A percentile compares a stretch with the other conserved stretches of the same genome.
These are phyloP conservation scores for Stenocarpella maydis DNA, from an alignment of 2,329 filamentous ascomycete species.

Conservation along the genomic window DNA sequence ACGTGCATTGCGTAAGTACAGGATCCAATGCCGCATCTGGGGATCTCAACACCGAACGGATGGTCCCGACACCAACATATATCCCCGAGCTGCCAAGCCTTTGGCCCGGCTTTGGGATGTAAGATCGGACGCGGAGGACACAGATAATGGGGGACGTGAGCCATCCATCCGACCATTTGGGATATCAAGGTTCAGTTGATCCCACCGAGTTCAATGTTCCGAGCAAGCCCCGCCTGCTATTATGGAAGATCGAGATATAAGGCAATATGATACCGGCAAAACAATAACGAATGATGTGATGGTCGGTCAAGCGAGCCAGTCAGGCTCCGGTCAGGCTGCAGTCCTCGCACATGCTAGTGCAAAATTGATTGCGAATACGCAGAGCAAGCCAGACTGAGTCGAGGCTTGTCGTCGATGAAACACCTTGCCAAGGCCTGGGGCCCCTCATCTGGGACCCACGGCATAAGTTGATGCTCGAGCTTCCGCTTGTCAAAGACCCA, in stretches of 20 bases:
- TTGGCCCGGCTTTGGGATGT: too few relatives aligned
- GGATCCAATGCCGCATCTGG: not conserved
- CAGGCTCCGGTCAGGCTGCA: not conserved
- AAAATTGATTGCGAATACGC: not conserved
- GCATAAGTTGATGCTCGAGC: not conserved
- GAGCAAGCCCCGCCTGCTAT: not conserved
- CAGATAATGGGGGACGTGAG: too few relatives aligned
- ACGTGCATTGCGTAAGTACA: not conserved
- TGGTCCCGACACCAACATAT: not conserved
- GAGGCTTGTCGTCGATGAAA: conserved; percentile 7
- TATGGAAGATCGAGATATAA: not conserved
- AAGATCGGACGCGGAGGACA: not conserved
- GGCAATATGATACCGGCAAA: not conserved
- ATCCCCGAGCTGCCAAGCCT: not conserved
- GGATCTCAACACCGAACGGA: not conserved
- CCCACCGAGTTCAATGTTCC: not conserved
- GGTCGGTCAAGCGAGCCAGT: not conserved
- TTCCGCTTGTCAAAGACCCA: conserved; percentile 15
- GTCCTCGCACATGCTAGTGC: not conserved
- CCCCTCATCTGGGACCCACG: not conserved
- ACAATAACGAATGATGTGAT: not conserved
- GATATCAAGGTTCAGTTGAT: not conserved
- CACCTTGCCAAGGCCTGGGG: not conserved
- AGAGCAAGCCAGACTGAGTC: not conserved
- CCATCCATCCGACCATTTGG: not conserved